Conservation (phyloP, 169 alveolate species). For the Perkinsus marinus region DNA sequence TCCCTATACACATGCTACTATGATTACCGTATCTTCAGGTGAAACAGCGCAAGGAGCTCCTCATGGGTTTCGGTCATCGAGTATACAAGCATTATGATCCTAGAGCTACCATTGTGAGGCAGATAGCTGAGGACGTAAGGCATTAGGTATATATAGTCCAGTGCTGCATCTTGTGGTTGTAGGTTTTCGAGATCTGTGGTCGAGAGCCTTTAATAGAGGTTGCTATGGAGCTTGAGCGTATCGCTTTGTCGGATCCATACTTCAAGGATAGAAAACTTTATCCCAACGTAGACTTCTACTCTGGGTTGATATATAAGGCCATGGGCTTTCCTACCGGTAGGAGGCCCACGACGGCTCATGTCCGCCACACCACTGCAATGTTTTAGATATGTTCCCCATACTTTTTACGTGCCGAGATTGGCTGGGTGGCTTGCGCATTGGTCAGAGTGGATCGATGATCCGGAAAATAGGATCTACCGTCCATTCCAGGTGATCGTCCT, state of each 20-base stretch:
- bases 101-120: constrained; percentile 46
- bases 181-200: constrained; percentile 13
- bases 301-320: constrained; percentile 65
- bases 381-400: constrained; percentile 44
- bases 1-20: too few species aligned
- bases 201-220: constrained; percentile 41
- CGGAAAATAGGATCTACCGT: constrained; percentile 12
- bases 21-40: neutral
- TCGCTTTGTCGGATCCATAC: constrained; percentile 58
- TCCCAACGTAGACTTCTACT: constrained; percentile 79
- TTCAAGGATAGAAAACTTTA: constrained; percentile 62
- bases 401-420: constrained; percentile 55
- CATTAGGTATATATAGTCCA: too few species aligned
- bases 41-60: constrained; percentile 48
- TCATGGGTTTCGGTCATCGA: constrained; percentile 77
- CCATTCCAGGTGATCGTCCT: constrained; percentile 14
- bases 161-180: too few species aligned
- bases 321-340: constrained; percentile 49
- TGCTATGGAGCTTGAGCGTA: constrained; percentile 61
- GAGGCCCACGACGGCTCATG: neutral
- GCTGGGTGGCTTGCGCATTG: constrained; percentile 43
- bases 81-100: constrained; percentile 76
- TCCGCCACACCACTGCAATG: too few species aligned
- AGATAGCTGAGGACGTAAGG: constrained; percentile 17
- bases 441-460: constrained; percentile 6